Percentiles rank a stretch among this genome's conserved stretches.
Conservation (phyloP, 73 alveolate genomes). For the Durusdinium trenchii region DNA sequence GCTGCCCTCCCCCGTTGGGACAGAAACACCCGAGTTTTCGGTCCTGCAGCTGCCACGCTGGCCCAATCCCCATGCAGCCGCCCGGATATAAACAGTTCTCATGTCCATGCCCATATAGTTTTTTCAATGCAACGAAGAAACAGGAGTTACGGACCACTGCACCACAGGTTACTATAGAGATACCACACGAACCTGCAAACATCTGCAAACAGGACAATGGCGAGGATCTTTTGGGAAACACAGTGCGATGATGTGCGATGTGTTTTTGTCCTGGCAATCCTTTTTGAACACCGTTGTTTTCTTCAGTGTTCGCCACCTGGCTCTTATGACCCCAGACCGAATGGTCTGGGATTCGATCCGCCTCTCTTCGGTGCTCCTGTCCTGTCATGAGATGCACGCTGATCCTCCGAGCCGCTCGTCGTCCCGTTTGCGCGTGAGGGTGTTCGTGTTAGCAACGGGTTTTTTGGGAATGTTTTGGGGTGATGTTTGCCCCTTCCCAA, state of each 20-base stretch:
- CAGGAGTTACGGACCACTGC: no score
- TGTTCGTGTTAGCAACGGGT: neutral
- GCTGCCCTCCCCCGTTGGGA: no score
- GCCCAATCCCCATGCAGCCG: no score
- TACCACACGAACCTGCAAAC: no score
- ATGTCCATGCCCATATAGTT: no score
- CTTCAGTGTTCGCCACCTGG: neutral
- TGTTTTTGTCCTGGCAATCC: neutral
- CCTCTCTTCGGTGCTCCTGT: neutral
- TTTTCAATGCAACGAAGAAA: no score
- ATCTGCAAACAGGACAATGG: no score
- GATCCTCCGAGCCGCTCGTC: neutral
- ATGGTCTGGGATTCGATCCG: neutral
- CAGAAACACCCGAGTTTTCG: no score
- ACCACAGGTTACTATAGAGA: no score
- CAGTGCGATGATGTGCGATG: neutral
- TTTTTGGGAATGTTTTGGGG: neutral
- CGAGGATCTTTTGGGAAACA: no score
- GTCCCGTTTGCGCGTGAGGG: neutral
- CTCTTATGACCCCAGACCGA: neutral
- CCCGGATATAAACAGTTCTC: no score
- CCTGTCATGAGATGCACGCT: conserved; percentile 42
- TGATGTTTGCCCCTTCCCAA: neutral
- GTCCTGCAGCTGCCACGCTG: no score
- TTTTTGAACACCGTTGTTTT: neutral